A percentile compares a stretch with the other conserved stretches of the same genome.
These are phyloP conservation scores for Pseudoscleropodium purum DNA, from an alignment of 225 moss, liverwort and hornwort genomes.

Conservation along the genomic window DNA sequence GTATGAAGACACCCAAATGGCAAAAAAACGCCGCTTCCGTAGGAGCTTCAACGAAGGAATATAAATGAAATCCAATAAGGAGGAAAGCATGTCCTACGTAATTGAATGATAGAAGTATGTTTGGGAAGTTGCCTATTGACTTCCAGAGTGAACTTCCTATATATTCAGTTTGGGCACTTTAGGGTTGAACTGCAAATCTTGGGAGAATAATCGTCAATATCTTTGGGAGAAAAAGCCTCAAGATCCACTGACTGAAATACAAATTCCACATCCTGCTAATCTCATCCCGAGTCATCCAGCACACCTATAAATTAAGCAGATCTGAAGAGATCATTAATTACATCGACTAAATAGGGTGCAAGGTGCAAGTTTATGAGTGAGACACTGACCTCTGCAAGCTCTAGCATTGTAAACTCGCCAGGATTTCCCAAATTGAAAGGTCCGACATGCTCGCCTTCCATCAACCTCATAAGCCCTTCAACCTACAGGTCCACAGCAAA, in stretches of 20 bases:
- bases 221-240: neutral
- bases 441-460: constrained; percentile 54
- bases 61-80: neutral
- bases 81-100: neutral
- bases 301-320: neutral
- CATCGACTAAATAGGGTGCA: neutral
- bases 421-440: constrained; percentile 52
- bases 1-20: neutral
- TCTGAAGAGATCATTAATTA: neutral
- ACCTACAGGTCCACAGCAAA: constrained; percentile 14
- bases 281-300: neutral
- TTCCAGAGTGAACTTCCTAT: neutral
- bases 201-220: neutral
- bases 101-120: neutral
- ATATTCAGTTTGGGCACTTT: neutral
- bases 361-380: neutral
- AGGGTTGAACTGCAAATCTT: neutral
- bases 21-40: neutral
- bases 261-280: neutral
- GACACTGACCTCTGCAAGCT: constrained; percentile 37
- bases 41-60: neutral
- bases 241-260: neutral
- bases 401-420: constrained; percentile 52
- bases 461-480: constrained; percentile 43
- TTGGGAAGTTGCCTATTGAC: neutral